phyloP scores from a whole-genome alignment of 495 filamentous ascomycete genomes.

The Neurospora sp. region DNA sequence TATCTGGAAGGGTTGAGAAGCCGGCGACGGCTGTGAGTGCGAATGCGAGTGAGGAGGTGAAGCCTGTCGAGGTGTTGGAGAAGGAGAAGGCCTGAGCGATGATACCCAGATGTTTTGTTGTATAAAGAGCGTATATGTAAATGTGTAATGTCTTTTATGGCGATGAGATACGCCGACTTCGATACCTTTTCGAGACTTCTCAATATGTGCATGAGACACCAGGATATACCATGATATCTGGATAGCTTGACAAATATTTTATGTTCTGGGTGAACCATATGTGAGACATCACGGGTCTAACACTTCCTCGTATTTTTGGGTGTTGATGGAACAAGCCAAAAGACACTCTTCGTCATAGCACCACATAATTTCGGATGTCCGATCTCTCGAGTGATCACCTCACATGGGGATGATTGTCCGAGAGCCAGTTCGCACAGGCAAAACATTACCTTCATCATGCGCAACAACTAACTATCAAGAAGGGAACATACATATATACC shows the following conservation, averaged over 20 bases:
- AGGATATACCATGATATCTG: background rate
- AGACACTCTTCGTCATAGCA: no score
- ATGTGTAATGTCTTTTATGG: background rate
- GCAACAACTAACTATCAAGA: background rate
- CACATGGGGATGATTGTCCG: no score
- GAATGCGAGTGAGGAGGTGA: background rate
- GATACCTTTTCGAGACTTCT: background rate
- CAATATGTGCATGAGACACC: background rate
- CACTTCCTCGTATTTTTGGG: background rate
- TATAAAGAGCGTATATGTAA: background rate
- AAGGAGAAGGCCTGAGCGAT: background rate
- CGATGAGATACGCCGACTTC: background rate
- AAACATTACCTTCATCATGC: background rate
- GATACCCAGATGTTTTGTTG: background rate
- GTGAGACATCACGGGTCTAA: background rate
- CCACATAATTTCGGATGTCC: background rate
- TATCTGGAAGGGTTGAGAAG: slow-evolving; percentile 28
- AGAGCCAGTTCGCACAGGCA: background rate
- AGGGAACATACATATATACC: background rate
- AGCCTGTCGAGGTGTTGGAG: background rate
- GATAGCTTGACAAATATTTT: background rate
- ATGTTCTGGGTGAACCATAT: background rate
- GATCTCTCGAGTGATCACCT: background rate
- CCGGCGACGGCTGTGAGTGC: slow-evolving; percentile 5
- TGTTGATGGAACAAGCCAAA: background rate